These are phyloP conservation scores for Nakazawaea laoshanensis DNA, from an alignment of 805 yeast genomes.

Conservation along the genomic window DNA sequence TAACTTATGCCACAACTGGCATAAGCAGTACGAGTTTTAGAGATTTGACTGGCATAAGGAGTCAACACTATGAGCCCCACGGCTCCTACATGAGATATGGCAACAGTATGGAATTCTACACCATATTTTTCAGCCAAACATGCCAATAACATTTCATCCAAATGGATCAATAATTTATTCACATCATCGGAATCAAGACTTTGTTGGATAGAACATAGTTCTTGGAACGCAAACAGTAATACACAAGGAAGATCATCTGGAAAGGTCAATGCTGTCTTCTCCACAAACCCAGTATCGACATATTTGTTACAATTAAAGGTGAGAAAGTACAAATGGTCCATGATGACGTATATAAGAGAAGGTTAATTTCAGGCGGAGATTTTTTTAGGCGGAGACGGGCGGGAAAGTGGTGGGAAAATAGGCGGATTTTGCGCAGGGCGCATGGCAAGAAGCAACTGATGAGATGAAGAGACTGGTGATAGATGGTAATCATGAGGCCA, in stretches of 20 bases:
- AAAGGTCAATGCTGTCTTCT: background rate
- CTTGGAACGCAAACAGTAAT: slow-evolving; percentile 61
- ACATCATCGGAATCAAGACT: slow-evolving; percentile 36
- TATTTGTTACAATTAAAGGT: slow-evolving; percentile 10
- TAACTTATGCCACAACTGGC: slow-evolving; percentile 48
- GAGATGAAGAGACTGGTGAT: slow-evolving; percentile 5
- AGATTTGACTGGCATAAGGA: slow-evolving; percentile 24
- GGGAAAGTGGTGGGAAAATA: too few species aligned
- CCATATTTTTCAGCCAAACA: slow-evolving; percentile 27
- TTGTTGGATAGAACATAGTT: slow-evolving; percentile 47
- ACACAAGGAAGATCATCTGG: slow-evolving; percentile 27
- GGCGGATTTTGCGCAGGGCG: too few species aligned
- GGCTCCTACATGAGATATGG: slow-evolving; percentile 44
- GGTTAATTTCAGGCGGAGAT: too few species aligned
- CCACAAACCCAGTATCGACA: slow-evolving; percentile 4
- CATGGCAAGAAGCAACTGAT: too few species aligned
- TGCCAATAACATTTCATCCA: slow-evolving; percentile 26
- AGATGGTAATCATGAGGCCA: slow-evolving; percentile 3
- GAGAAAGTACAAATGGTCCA: slow-evolving; percentile 5
- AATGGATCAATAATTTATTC: slow-evolving; percentile 24
- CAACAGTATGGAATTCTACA: slow-evolving; percentile 31
- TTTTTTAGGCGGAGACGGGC: too few species aligned
- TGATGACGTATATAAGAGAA: too few species aligned
- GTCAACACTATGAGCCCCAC: slow-evolving; percentile 45
- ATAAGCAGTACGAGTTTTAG: slow-evolving; percentile 20